Evolutionary conservation across 495 filamentous ascomycete species (phyloP).

Genomic region (Podospora sp.): DNA sequence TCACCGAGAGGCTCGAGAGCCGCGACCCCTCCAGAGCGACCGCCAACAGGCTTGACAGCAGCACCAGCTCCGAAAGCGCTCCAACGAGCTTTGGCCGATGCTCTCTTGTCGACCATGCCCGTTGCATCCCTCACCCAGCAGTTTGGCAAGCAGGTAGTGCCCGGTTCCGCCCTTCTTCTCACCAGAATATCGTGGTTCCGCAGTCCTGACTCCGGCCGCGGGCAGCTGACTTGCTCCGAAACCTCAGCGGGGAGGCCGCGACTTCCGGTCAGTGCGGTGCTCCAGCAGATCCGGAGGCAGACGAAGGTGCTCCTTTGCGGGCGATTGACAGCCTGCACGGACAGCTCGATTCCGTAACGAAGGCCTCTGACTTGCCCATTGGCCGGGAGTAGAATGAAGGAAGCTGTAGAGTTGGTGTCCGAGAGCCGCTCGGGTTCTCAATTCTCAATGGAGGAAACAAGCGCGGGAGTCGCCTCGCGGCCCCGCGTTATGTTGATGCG

Average conservation of each 20-base stretch:
- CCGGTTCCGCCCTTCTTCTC: not conserved
- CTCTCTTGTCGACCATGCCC: not conserved
- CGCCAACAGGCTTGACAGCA: not conserved
- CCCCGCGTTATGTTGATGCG: conserved; percentile 17
- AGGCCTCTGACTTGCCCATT: conserved; percentile 5
- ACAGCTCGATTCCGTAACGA: conserved; percentile 23
- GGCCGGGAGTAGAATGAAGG: conserved; percentile 8
- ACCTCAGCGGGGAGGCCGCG: not conserved
- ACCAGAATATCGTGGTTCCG: not conserved
- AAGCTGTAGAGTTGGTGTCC: conserved; percentile 3
- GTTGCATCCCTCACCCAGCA: not conserved
- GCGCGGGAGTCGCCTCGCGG: conserved; percentile 16
- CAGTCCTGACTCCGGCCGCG: not conserved
- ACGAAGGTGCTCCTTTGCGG: conserved; percentile 6
- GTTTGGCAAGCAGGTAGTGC: not conserved
- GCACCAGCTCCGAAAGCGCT: not conserved
- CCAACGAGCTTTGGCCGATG: not conserved
- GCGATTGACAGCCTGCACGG: conserved; percentile 26
- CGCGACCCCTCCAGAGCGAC: conserved; percentile 1
- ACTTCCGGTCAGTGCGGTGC: conserved; percentile 21
- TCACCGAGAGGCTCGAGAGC: conserved; percentile 33
- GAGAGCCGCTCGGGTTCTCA: conserved; percentile 5
- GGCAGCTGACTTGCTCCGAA: not conserved
- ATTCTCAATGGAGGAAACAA: conserved; percentile 17
- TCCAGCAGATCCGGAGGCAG: conserved; percentile 15